A percentile compares a stretch with the other conserved stretches of the same genome.
These are phyloP conservation scores for Cercospora janseana DNA, from an alignment of 2,329 filamentous ascomycete species.

Conservation along the genomic window DNA sequence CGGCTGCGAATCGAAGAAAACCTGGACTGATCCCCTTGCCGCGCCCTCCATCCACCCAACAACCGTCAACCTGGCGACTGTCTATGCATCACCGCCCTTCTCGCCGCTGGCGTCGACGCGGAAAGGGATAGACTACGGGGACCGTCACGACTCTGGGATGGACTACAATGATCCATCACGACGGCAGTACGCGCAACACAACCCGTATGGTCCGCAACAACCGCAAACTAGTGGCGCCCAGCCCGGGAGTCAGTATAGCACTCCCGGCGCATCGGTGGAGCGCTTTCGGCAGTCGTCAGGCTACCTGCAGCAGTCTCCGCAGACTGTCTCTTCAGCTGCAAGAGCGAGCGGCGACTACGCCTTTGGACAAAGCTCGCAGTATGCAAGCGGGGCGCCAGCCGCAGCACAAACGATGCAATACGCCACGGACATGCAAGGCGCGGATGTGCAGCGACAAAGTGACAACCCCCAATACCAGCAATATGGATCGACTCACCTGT, in stretches of 20 bases:
- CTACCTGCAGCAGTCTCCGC: constrained; percentile 45
- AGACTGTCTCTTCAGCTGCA: constrained; percentile 42
- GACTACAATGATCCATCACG: constrained; percentile 39
- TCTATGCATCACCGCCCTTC: constrained; percentile 37
- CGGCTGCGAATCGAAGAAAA: background rate
- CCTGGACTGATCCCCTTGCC: background rate
- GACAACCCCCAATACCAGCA: constrained; percentile 50
- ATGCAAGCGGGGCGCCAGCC: constrained; percentile 56
- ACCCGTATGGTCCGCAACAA: constrained; percentile 32
- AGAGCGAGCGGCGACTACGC: constrained; percentile 44
- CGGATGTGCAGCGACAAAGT: constrained; percentile 56
- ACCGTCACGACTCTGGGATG: constrained; percentile 33
- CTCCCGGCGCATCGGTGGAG: constrained; percentile 48
- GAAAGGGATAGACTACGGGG: constrained; percentile 26
- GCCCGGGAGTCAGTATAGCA: constrained; percentile 43
- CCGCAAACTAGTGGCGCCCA: constrained; percentile 33
- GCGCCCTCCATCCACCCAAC: constrained; percentile 9
- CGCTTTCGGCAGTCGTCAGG: constrained; percentile 49
- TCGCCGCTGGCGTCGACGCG: constrained; percentile 34
- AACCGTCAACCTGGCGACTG: constrained; percentile 33
- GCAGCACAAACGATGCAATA: constrained; percentile 57
- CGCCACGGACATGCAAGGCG: constrained; percentile 40
- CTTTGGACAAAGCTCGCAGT: constrained; percentile 57
- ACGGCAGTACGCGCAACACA: constrained; percentile 36
- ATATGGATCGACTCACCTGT: constrained; percentile 64